Base-by-base conservation (phyloP, 257 asterid species). In the Nicotiana sylvestris region DNA sequence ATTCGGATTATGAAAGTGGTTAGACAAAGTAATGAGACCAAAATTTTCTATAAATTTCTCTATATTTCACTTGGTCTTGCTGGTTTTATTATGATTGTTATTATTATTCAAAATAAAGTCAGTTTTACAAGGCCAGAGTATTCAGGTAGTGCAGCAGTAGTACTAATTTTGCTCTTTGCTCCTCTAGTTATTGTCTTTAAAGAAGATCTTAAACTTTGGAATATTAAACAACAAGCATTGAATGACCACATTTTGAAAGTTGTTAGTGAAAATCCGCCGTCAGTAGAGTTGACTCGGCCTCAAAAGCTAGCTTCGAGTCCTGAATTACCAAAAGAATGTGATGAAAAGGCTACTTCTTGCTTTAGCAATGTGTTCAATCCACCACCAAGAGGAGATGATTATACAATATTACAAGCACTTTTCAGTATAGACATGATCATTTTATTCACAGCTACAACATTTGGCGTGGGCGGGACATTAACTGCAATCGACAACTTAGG, bases 391-490 rank as follows among this genome's bases (percentile, higher is more conserved):
- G 92, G 91, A 0, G 89, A 87, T 18, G 92, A 89, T 35, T 86
- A 86, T 66, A 86, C 84, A 1, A 89, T 89, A 15, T 60, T 87
- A 32, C 92, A 89, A 83, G 92, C 91, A 18, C 11, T 86, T 15
- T 89, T 85, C 18, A 89, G 90, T 76, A 57, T 87, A 4, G 92
- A 87, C 80, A 87, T 89, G 92, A 39, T 89, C 16, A 83, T 83
- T 10, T 37, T 89, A 4, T 89, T 89, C 69, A 79, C 74, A 0
- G 83, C 82, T 6, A 86, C 88, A 58, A 89, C 88, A n/a, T 89
- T 88, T 10, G 92, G 92, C 1, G 86, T 88, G 1, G 92, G 92
- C 0, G 92, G 92, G 11, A 89, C 91, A 6, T 78, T 89, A 81
- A 89, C 91, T 1, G 91, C 92, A 1, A 87, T 89, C 16, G 91